phyloP scores from a whole-genome alignment of 1,284 basidiomycete genomes.

The Tetrapyrgos nigripes region DNA sequence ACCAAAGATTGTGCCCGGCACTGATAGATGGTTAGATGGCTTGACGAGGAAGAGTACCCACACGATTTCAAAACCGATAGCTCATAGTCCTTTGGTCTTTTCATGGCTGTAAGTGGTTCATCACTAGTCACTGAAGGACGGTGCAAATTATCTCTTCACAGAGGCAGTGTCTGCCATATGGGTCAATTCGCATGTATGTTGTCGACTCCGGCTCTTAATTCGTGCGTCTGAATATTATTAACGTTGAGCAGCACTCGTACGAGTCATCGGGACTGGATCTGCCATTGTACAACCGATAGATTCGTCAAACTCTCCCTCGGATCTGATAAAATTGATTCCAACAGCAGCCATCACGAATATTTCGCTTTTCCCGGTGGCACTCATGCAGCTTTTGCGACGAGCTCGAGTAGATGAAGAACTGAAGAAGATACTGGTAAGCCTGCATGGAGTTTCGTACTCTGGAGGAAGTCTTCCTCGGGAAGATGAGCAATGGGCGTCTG shows the following conservation, averaged over 20 bases:
- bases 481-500: neutral
- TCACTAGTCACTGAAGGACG: neutral
- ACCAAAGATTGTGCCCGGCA: constrained; percentile 36
- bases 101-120: constrained; percentile 1
- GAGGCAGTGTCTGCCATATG: constrained; percentile 4
- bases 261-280: neutral
- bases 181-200: constrained; percentile 2
- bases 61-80: neutral
- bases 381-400: neutral
- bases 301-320: neutral
- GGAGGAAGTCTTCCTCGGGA: neutral
- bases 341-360: neutral
- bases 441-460: neutral
- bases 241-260: neutral
- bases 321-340: neutral
- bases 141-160: neutral
- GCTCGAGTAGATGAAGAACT: neutral
- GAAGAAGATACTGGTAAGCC: neutral
- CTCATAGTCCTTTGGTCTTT: too few species aligned
- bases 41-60: neutral
- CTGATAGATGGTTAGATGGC: constrained; percentile 29
- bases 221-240: too few species aligned
- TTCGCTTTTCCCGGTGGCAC: neutral
- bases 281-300: neutral
- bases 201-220: neutral